phyloP scores from a whole-genome alignment of 345 rosid species.

The Noccaea caerulescens region DNA sequence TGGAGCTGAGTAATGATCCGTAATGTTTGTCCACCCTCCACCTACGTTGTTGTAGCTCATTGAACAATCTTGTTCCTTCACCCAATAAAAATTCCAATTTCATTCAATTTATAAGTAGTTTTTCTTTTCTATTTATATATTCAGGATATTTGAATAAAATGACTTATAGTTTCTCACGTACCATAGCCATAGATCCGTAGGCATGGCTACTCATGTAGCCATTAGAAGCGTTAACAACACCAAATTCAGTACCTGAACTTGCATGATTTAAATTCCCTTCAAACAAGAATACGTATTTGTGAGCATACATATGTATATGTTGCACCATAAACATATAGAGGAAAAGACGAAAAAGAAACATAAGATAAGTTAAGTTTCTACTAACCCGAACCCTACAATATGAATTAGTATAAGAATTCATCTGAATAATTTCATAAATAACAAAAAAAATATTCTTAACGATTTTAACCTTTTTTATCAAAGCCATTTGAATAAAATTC shows the following conservation, averaged over 20 bases:
- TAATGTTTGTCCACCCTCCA: constrained; percentile 56
- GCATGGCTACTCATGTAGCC: constrained; percentile 69
- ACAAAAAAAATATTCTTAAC: not conserved
- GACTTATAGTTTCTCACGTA: constrained; percentile 27
- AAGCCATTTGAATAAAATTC: not conserved
- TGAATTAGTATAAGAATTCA: not conserved
- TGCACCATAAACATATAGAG: not conserved
- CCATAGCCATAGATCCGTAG: constrained; percentile 54
- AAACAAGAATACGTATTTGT: constrained; percentile 19
- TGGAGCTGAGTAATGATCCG: constrained; percentile 49
- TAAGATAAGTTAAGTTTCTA: constrained; percentile 3
- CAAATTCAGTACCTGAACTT: constrained; percentile 55
- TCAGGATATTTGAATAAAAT: constrained; percentile 10
- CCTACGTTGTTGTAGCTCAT: constrained; percentile 47
- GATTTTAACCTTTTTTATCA: too few species aligned
- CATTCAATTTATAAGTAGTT: too few species aligned
- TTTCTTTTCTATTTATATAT: not conserved
- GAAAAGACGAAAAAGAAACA: not conserved
- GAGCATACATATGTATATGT: constrained; percentile 11
- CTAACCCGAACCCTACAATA: not conserved
- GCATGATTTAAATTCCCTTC: constrained; percentile 62
- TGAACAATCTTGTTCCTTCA: constrained; percentile 41
- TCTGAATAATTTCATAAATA: not conserved
- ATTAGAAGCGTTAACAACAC: constrained; percentile 46
- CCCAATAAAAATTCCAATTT: not conserved